Percentiles rank a stretch among this genome's conserved stretches.
Evolutionary conservation across 768 basidiomycete species (phyloP).

Genomic region (Tylopilus balloui): DNA sequence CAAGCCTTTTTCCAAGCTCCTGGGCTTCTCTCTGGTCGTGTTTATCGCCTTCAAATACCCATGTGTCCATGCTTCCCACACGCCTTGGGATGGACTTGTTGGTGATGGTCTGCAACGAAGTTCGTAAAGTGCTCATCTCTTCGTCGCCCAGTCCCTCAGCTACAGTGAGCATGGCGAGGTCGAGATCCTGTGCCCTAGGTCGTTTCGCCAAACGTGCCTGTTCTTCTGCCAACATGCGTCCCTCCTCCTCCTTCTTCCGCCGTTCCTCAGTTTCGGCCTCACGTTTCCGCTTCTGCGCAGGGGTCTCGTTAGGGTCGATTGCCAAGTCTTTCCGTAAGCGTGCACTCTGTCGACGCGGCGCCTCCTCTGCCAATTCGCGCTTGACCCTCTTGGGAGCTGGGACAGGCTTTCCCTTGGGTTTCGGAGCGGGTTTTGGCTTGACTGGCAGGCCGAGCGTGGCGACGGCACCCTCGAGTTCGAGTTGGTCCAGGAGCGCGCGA

Average conservation of each 20-base stretch:
- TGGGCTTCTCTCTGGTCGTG: conserved; percentile 46
- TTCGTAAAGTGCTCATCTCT: conserved; percentile 45
- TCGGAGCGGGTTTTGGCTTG: conserved; percentile 36
- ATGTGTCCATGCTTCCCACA: conserved; percentile 45
- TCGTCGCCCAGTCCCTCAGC: conserved; percentile 45
- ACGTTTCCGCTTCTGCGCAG: conserved; percentile 59
- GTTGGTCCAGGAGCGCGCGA: conserved; percentile 64
- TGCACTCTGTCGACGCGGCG: conserved; percentile 63
- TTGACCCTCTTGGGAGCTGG: conserved; percentile 55
- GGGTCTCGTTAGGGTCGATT: conserved; percentile 60
- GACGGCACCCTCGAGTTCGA: conserved; percentile 59
- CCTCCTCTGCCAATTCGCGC: conserved; percentile 39
- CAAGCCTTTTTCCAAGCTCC: conserved; percentile 51
- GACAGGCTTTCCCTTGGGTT: conserved; percentile 54
- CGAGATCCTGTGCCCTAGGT: conserved; percentile 65
- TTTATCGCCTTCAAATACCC: conserved; percentile 44
- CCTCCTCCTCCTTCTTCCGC: conserved; percentile 59
- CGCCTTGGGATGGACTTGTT: conserved; percentile 36
- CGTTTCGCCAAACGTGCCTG: conserved; percentile 56
- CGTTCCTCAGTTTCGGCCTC: conserved; percentile 57
- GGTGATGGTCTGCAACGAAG: conserved; percentile 40
- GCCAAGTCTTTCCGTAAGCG: conserved; percentile 46
- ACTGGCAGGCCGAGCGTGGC: conserved; percentile 42
- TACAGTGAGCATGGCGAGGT: conserved; percentile 47
- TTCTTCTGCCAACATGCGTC: conserved; percentile 57